Conservation (phyloP, 2,329 filamentous ascomycete species). For the Fusarium succisae region DNA sequence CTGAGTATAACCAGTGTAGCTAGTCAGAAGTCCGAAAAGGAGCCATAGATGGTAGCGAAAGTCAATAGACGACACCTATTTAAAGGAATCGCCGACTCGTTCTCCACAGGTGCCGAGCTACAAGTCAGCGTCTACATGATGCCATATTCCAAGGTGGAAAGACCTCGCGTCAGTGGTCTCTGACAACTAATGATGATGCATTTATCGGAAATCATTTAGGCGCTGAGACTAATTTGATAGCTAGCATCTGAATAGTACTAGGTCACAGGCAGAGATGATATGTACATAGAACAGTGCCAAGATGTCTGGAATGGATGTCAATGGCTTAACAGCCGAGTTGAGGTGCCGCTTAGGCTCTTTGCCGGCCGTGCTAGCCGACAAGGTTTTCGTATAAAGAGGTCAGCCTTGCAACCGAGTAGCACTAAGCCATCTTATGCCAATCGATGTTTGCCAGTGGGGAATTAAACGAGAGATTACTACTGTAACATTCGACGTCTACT, state of each 20-base stretch:
- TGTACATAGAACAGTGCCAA: rapidly evolving
- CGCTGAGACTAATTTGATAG: rapidly evolving
- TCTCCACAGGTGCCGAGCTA: rapidly evolving
- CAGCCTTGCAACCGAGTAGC: background rate
- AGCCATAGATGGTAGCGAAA: rapidly evolving
- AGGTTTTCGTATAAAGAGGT: too few species aligned
- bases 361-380: background rate
- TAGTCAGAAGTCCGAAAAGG: rapidly evolving
- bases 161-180: rapidly evolving
- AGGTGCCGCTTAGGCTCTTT: background rate
- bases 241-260: rapidly evolving
- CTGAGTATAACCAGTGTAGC: rapidly evolving
- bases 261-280: rapidly evolving
- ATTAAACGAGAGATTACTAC: background rate
- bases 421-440: too few species aligned
- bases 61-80: background rate
- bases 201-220: too few species aligned
- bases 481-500: background rate
- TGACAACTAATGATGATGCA: rapidly evolving
- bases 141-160: rapidly evolving
- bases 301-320: rapidly evolving
- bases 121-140: too few species aligned
- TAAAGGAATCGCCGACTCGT: background rate
- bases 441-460: rapidly evolving
- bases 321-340: background rate